phyloP scores from a whole-genome alignment of 2,329 filamentous ascomycete species.

The Curvularia eragrostidis region DNA sequence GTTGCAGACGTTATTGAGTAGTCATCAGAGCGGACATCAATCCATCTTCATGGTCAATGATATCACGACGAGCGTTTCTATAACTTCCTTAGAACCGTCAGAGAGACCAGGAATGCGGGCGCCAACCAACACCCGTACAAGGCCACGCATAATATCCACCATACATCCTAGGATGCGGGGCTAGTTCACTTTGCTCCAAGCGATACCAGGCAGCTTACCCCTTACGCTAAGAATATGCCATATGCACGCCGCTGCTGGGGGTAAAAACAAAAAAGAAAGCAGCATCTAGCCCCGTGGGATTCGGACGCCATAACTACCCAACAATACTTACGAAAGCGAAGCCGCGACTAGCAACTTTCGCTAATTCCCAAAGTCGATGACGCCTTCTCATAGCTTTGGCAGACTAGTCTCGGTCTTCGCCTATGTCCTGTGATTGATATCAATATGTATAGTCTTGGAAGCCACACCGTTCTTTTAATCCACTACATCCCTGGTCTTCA shows the following conservation, averaged over 20 bases:
- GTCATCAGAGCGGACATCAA: not conserved
- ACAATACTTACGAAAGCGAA: not conserved
- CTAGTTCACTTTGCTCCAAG: constrained; percentile 1
- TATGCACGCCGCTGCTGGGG: constrained; percentile 2
- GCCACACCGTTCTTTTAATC: not conserved
- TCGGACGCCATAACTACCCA: not conserved
- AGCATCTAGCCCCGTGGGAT: constrained; percentile 3
- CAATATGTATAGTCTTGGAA: not conserved
- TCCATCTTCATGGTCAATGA: not conserved
- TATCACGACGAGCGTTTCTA: not conserved
- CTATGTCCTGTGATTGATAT: not conserved
- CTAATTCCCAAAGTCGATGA: not conserved
- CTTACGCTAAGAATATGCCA: constrained; percentile 10
- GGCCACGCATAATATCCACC: not conserved
- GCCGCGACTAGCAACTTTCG: not conserved
- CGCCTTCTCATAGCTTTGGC: not conserved
- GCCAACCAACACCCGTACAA: constrained; percentile 6
- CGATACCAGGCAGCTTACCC: constrained; percentile 10
- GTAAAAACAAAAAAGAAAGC: constrained; percentile 6
- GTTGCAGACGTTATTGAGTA: not conserved
- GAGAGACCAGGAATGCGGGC: not conserved
- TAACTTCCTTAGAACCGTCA: not conserved
- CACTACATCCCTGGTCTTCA: constrained; percentile 30
- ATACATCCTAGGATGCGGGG: not conserved
- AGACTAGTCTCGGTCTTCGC: not conserved